These are phyloP conservation scores for Yamagishiella unicocca DNA, from an alignment of 139 green algal genomes.

Conservation along the genomic window DNA sequence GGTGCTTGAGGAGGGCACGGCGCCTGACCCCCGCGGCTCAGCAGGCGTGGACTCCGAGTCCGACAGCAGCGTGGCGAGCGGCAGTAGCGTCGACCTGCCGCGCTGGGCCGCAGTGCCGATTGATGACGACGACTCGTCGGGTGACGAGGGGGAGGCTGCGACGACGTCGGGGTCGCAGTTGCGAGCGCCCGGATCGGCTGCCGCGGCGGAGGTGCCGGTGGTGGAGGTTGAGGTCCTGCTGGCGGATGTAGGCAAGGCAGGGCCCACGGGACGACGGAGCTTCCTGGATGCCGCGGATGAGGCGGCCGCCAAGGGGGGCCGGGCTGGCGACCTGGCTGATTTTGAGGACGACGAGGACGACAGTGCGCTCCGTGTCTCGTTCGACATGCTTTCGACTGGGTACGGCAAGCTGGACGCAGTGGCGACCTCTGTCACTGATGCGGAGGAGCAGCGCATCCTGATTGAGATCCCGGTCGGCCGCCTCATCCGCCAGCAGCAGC, in stretches of 20 bases:
- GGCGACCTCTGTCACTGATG: slow-evolving; percentile 18
- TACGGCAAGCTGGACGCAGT: slow-evolving; percentile 24
- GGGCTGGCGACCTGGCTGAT: not conserved
- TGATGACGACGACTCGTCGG: slow-evolving; percentile 2
- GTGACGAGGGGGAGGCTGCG: not conserved
- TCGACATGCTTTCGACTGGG: slow-evolving; percentile 30
- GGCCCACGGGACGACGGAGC: not conserved
- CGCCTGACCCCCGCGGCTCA: not conserved
- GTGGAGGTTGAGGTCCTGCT: slow-evolving; percentile 30
- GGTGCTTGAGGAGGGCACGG: slow-evolving; percentile 18
- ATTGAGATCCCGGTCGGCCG: slow-evolving; percentile 42
- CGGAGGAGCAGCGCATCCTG: slow-evolving; percentile 38
- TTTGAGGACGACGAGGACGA: slow-evolving; percentile 31
- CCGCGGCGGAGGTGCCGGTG: not conserved
- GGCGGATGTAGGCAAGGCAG: not conserved
- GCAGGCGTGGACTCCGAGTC: not conserved
- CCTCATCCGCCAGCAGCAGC: slow-evolving; percentile 28
- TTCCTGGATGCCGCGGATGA: slow-evolving; percentile 18
- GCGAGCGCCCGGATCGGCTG: not conserved
- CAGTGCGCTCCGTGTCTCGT: not conserved
- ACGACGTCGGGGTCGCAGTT: not conserved
- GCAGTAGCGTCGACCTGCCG: slow-evolving; percentile 30
- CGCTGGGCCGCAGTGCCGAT: slow-evolving; percentile 24
- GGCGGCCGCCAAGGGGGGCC: not conserved
- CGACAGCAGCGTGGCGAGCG: not conserved